Evolutionary conservation across 1,284 basidiomycete genomes (phyloP), one percentile per base, ranked within the genome.

Genomic region (Cutaneotrichosporon cyanovorans): DNA sequence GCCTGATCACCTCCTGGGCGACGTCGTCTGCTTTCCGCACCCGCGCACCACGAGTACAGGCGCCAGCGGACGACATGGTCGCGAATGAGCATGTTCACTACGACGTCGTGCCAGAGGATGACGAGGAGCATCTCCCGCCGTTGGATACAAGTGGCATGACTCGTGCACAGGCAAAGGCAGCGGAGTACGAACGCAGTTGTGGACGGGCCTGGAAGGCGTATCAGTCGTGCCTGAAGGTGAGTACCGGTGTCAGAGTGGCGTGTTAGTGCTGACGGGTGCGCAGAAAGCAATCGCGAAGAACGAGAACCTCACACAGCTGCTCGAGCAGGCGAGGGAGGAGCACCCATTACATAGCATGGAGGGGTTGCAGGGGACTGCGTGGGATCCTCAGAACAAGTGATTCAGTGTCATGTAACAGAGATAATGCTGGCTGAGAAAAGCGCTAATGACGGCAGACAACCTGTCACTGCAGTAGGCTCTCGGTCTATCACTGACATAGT

Each of bases 221-320:
- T 69, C 80, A 80, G 54, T 72, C 73, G 3, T 95, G 91, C 66
- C 78, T 95, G 16, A 82, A 84, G 74, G 84, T 83, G 49, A 55
- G 74, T 66, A 18, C n/a, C 5, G 33, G 12, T 28, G n/a, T 5
- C 22, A 38, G 3, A 34, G 5, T 19, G 12, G 32, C 18, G 22
- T 41, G 20, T 19, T 5, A 20, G 45, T 5, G 11, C 5, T n/a
- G 11, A 38, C 31, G 44, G 31, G 48, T 35, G 37, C 11, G 12
- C 63, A 93, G 90, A 81, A 77, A 72, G 87, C 88, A 0, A 83
- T 95, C 30, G 81, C 80, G 50, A 80, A 83, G 19, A 87, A 84
- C 60, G 82, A 84, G 38, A 66, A 59, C 5, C 74, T 95, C 18
- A 82, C 83, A 19, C 77, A 78, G 3, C 72, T 93, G 42, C 76